Conservation (phyloP, 2,329 filamentous ascomycete species). For the Thielaviopsis euricoi region DNA sequence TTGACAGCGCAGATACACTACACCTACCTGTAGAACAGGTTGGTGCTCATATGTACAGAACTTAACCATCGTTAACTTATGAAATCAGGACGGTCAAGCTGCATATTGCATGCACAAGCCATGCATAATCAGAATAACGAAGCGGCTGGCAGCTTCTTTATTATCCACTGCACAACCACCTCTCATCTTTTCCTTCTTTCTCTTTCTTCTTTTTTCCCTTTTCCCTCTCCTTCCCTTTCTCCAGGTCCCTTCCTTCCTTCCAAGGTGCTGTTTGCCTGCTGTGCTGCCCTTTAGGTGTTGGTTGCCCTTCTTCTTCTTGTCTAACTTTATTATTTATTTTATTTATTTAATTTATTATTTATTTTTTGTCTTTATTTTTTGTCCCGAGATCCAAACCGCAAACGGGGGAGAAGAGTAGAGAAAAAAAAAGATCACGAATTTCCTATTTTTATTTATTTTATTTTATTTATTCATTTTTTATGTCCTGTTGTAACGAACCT, state of each 20-base stretch:
- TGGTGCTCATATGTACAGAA: too few relatives aligned
- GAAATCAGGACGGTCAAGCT: too few relatives aligned
- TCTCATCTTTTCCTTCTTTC: conserved; percentile 1
- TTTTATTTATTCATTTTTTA: not conserved
- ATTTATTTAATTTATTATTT: not conserved
- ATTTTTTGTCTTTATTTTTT: conserved; percentile 1
- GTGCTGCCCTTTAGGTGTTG: not conserved
- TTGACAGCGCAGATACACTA: too few relatives aligned
- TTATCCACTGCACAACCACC: not conserved
- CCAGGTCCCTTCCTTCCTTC: not conserved
- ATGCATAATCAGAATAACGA: too few relatives aligned
- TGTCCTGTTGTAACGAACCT: not conserved
- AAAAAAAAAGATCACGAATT: conserved; percentile 6
- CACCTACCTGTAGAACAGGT: too few relatives aligned
- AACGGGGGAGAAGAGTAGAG: not conserved
- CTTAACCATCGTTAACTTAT: too few relatives aligned
- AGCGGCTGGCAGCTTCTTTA: not conserved
- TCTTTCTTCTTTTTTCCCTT: not conserved
- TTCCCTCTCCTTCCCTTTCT: not conserved
- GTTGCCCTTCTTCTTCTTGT: not conserved
- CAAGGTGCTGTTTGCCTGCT: too few relatives aligned
- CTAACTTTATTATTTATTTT: not conserved
- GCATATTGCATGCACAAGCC: too few relatives aligned
- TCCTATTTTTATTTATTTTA: not conserved
- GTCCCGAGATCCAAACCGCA: not conserved